A percentile compares a stretch with the other conserved stretches of the same genome.
Evolutionary conservation across 1,284 basidiomycete genomes (phyloP).

Genomic region (Pseudozyma tsukubaensis): DNA sequence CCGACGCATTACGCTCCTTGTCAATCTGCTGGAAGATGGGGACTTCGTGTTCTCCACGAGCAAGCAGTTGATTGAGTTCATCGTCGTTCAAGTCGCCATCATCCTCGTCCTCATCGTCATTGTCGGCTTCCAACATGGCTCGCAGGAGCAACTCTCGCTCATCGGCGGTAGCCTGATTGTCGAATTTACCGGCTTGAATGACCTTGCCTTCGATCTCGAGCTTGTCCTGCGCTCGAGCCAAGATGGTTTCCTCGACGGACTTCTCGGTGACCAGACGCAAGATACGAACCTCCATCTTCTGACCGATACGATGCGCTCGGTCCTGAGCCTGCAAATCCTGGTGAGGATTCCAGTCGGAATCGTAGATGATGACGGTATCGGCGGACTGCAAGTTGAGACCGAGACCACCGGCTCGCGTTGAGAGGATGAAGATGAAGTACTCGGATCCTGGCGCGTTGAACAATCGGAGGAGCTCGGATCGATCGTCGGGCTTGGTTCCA

Average conservation of each 20-base stretch:
- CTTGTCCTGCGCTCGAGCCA: slow-evolving; percentile 92
- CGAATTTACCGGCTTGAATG: slow-evolving; percentile 88
- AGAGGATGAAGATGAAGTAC: slow-evolving; percentile 85
- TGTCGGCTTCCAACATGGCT: slow-evolving; percentile 70
- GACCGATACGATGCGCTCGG: slow-evolving; percentile 97
- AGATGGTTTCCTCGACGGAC: slow-evolving; percentile 97
- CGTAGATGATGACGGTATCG: slow-evolving; percentile 97
- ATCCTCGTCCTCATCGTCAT: slow-evolving; percentile 68
- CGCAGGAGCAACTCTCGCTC: slow-evolving; percentile 96
- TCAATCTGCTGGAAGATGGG: slow-evolving; percentile 87
- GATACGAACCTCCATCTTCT: slow-evolving; percentile 97
- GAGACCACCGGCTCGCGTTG: slow-evolving; percentile 95
- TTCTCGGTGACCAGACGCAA: slow-evolving; percentile 96
- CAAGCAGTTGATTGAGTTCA: slow-evolving; percentile 92
- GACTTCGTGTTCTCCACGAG: slow-evolving; percentile 84
- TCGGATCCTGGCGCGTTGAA: slow-evolving; percentile 94
- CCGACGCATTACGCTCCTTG: slow-evolving; percentile 80
- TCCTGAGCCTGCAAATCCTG: slow-evolving; percentile 85
- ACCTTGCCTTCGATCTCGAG: slow-evolving; percentile 99
- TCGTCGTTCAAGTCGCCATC: slow-evolving; percentile 96
- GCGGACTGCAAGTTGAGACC: slow-evolving; percentile 98
- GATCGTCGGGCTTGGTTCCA: slow-evolving; percentile 97
- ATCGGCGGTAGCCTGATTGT: slow-evolving; percentile 97
- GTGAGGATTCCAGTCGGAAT: slow-evolving; percentile 69
- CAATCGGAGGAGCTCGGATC: slow-evolving; percentile 85